A percentile compares a stretch with the other conserved stretches of the same genome.
Conservation (phyloP, 2,329 filamentous ascomycete genomes). For the Neurospora sp. region DNA sequence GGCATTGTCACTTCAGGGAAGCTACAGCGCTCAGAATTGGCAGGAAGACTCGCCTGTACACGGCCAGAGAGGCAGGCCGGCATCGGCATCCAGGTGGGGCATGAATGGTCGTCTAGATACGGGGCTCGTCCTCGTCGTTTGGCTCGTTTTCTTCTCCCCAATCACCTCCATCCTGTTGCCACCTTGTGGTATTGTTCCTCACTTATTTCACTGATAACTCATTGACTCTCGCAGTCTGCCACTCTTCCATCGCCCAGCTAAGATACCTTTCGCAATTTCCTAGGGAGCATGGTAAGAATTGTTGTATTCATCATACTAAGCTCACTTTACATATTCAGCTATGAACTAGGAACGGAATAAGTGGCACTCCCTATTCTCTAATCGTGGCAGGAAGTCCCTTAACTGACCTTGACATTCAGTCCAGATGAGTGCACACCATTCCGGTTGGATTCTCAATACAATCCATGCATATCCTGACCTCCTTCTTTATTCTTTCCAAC, state of each 20-base stretch:
- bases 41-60: too few species aligned
- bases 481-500: neutral
- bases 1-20: too few species aligned
- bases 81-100: too few species aligned
- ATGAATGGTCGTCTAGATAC: too few species aligned
- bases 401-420: neutral
- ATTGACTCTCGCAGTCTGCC: neutral
- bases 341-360: neutral
- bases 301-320: neutral
- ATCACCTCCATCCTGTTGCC: too few species aligned
- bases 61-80: too few species aligned
- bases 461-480: neutral
- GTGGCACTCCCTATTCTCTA: neutral
- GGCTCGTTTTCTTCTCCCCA: too few species aligned
- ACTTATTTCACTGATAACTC: too few species aligned
- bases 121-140: too few species aligned
- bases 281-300: neutral
- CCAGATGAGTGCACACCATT: neutral
- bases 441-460: neutral
- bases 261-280: neutral
- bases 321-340: neutral
- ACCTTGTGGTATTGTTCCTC: too few species aligned
- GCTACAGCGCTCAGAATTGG: too few species aligned
- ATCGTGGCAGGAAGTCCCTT: too few species aligned
- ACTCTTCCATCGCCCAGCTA: neutral